Evolutionary conservation across 2,329 filamentous ascomycete genomes (phyloP), one percentile per base, ranked within the genome.

Genomic region (Ophiosphaerella narmari): DNA sequence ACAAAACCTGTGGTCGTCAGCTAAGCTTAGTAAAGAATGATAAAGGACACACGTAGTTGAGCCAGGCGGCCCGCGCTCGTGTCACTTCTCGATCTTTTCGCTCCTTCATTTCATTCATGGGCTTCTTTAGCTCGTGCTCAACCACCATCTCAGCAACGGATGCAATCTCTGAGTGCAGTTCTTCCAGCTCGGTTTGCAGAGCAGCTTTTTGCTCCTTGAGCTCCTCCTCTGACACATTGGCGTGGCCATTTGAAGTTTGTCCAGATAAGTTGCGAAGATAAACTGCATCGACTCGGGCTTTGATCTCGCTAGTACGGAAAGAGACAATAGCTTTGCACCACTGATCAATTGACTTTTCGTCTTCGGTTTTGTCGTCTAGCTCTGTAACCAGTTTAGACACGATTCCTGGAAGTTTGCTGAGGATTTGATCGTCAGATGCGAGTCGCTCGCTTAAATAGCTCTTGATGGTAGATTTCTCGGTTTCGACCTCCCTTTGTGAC

Each of bases 91-190:
- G 60, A 24, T 73, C 68, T 21, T 68, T 69, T 8, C 71, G 63
- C 18, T 72, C 58, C 46, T 75, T 68, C 21, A 65, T 62, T 9
- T 73, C 68, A 5, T 83, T 71, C 1, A 86, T 83, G 0, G 87
- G 86, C 51, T 84, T 80, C 5, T 87, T 76, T 57, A 86, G 81
- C 63, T 88, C 84, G 59, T 87, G 82, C 57, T 89, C 85, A 1
- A 86, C 79, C 0, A 86, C 84, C 83, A 90, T 90, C 54, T 88
- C 83, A 6, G 86, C 82, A 2, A 90, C 84, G 0, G 86, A 83
- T 0, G 87, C 74, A 35, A 90, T 85, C 64, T 90, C 88, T 0
- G 85, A 77, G 59, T 88, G 86, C 3, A 90, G 75, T 4, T 86
- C 88, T 57, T 89, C 85, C 1, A 90, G 76, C 62, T 90, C 87